Conservation (phyloP, 306 rosid genomes). For the Hylodesmum podocarpum region DNA sequence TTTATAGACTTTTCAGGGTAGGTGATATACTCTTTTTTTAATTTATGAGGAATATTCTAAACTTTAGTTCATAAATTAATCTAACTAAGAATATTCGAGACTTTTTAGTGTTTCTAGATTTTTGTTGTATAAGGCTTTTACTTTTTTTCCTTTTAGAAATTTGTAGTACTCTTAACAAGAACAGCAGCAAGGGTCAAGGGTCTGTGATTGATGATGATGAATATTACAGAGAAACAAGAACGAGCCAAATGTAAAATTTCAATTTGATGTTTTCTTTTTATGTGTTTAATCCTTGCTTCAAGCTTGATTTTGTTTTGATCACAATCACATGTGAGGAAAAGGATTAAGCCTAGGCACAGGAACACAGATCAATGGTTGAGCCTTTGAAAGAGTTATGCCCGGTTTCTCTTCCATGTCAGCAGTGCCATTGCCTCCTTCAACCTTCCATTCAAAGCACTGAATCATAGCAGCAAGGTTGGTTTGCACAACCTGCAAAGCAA, state of each 20-base stretch:
- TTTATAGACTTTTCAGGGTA: too few species aligned
- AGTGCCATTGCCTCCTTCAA: constrained; percentile 13
- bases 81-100: too few species aligned
- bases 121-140: too few species aligned
- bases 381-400: constrained; percentile 67
- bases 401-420: constrained; percentile 68
- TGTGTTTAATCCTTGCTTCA: not conserved
- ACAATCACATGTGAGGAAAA: constrained; percentile 43
- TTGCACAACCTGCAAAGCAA: constrained; percentile 72
- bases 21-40: too few species aligned
- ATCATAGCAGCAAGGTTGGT: constrained; percentile 60
- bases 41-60: too few species aligned
- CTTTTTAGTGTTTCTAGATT: too few species aligned
- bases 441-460: constrained; percentile 82
- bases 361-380: constrained; percentile 56
- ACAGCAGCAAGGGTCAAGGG: not conserved
- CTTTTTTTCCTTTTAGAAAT: too few species aligned
- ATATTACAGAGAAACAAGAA: not conserved
- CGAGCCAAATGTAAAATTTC: not conserved
- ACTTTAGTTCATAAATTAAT: too few species aligned
- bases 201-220: not conserved
- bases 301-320: not conserved
- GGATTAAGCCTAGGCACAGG: constrained; percentile 44
- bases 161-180: too few species aligned
- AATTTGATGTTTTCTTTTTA: not conserved